These are phyloP conservation scores for Fragaria iinumae DNA, from an alignment of 306 rosid species.

Conservation along the genomic window DNA sequence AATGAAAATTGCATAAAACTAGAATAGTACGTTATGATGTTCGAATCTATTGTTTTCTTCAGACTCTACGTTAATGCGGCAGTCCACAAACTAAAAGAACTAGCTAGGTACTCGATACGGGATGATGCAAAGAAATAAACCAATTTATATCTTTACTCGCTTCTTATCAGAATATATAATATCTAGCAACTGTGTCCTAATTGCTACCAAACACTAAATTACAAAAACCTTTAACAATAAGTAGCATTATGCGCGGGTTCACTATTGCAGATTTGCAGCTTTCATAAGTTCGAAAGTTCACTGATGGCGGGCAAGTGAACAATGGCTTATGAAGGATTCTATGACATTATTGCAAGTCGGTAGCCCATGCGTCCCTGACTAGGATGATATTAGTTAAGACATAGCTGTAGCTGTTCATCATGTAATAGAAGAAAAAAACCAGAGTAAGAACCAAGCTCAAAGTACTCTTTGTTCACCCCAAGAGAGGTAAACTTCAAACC, in stretches of 20 bases:
- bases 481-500: conserved; percentile 33
- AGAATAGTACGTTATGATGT: neutral
- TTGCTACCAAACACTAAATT: neutral
- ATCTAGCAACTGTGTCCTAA: neutral
- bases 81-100: neutral
- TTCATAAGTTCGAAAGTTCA: conserved; percentile 1
- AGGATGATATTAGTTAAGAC: conserved; percentile 23
- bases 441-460: conserved; percentile 20
- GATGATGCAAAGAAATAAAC: neutral
- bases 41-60: neutral
- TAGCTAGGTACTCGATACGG: neutral
- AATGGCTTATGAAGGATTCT: conserved; percentile 13
- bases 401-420: conserved; percentile 19
- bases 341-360: conserved; percentile 28
- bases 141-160: neutral
- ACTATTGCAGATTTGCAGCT: neutral
- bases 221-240: neutral
- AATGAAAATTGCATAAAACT: neutral
- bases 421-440: neutral
- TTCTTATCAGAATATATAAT: neutral
- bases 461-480: conserved; percentile 24
- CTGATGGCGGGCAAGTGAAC: neutral
- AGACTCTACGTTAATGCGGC: neutral
- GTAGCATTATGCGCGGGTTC: neutral
- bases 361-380: conserved; percentile 25